Evolutionary conservation across 2,329 filamentous ascomycete genomes (phyloP), one percentile per base, ranked within the genome.

Genomic region (Penicillium hordei): DNA sequence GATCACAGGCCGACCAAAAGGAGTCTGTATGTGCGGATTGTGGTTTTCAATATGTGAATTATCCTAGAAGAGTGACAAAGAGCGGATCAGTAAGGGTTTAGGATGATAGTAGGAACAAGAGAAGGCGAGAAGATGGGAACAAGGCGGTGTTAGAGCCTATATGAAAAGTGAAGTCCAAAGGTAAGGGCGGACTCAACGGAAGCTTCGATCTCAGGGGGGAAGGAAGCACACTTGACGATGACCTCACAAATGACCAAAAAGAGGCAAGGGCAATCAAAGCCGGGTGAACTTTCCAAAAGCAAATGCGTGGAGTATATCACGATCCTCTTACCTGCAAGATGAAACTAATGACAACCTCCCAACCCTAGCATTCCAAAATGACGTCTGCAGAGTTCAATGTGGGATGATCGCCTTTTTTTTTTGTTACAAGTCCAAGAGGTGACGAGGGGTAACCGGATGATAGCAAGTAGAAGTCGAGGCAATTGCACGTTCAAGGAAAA

Each of bases 1-100:
- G 62, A 64, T 66, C 65, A 63, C 57, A 65, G 58, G 61, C 65
- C 66, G 67, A 70, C 65, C 65, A 68, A 61, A 56, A 59, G 46
- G 57, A 53, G 53, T 58, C 55, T 57, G 48, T 61, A 64, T 64
- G 60, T 66, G 65, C 62, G 61, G 64, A 65, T 57, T 63, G 67
- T 60, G 56, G 66, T 60, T 45, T 63, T 57, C 49, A 60, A 62
- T 57, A 59, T 36, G 56, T 51, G 58, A 62, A 57, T 42, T 62
- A 63, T 63, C 59, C 59, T 66, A 44, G 23, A 34, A 45, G 23
- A 60, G 45, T 40, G 31, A 57, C 50, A 63, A 60, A 61, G 60
- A 64, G 50, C 43, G 63, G 55, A 60, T 68, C 49, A 66, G 62
- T 52, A 60, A 61, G 39, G 57, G 43, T 55, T 44, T 17, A 29